Evolutionary conservation across 78 protist species (phyloP).

Genomic region (Dictyostelium discoideum): DNA sequence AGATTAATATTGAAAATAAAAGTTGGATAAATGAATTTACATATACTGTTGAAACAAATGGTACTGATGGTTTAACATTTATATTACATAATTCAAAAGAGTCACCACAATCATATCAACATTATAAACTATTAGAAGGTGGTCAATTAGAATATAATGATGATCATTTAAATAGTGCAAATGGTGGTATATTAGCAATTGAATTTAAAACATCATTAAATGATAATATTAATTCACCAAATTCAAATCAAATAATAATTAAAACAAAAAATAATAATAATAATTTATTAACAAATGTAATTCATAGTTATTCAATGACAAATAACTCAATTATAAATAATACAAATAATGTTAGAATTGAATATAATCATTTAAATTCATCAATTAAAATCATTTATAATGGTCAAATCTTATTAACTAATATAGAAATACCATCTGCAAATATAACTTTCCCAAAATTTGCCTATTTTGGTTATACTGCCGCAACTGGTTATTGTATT

Average conservation of each 20-base stretch:
- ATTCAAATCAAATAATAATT: background rate
- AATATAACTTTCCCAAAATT: background rate
- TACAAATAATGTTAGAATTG: background rate
- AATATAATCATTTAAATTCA: background rate
- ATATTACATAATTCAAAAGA: background rate
- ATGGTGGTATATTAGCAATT: background rate
- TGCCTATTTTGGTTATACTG: background rate
- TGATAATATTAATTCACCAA: background rate
- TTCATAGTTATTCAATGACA: background rate
- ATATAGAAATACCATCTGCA: background rate
- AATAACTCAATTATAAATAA: background rate
- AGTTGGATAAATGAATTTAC: background rate
- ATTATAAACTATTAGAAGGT: constrained; percentile 2
- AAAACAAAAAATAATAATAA: background rate
- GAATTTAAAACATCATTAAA: background rate
- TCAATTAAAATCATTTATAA: background rate
- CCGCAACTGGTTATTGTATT: constrained; percentile 11
- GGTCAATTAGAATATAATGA: constrained; percentile 11
- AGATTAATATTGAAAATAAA: background rate
- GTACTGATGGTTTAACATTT: background rate
- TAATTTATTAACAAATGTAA: background rate
- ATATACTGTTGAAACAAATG: background rate
- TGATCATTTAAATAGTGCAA: background rate
- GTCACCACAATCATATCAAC: background rate
- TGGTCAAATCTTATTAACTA: background rate